Base-by-base conservation (phyloP, 352 stramenopile genomes). In the Phytophthora tubulina region DNA sequence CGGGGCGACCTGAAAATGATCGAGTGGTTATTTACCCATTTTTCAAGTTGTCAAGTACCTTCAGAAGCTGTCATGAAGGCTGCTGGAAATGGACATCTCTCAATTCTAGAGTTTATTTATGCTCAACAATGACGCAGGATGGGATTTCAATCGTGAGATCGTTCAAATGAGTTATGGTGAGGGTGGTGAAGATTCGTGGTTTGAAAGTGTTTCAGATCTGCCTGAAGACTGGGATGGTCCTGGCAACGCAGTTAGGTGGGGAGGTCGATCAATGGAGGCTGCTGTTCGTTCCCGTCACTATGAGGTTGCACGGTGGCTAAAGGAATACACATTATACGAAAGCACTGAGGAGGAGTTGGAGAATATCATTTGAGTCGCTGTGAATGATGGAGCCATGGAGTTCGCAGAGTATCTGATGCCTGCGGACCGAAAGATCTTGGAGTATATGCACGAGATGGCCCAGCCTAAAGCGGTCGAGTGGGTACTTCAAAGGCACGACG, bases 331-430 rank as follows among this genome's bases (percentile, higher is more conserved):
- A 17, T 17, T n/a, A 3, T 50, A 50, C n/a, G 44, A 50, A 31
- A 32, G n/a, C 44, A 50, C 15, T 11, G 44, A 50, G 5, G 44
- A 50, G 8, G 44, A 50, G 44, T 13, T 50, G 9, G 44, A 50
- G 2, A 31, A 7, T 15, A 50, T 50, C 0, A 17, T 50, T 31
- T n/a, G 9, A 8, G 9, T 50, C 17, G 44, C 44, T 50, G 44
- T 50, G 44, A 50, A 50, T 13, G n/a, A 50, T 50, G 44, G 44
- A 50, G 3, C 44, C 44, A 50, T 50, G 44, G 44, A 50, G n/a
- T 50, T 50, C n/a, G 44, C 44, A 31, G 44, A 50, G 44, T 50
- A 32, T 50, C n/a, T 50, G 44, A 50, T 50, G 44, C 44, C n/a
- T 50, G 44, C 6, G n/a, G 44, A 32, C 5, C 44, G 44, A 30